Evolutionary conservation across 1,284 basidiomycete genomes (phyloP).

Genomic region (Irpex rosettiformis): DNA sequence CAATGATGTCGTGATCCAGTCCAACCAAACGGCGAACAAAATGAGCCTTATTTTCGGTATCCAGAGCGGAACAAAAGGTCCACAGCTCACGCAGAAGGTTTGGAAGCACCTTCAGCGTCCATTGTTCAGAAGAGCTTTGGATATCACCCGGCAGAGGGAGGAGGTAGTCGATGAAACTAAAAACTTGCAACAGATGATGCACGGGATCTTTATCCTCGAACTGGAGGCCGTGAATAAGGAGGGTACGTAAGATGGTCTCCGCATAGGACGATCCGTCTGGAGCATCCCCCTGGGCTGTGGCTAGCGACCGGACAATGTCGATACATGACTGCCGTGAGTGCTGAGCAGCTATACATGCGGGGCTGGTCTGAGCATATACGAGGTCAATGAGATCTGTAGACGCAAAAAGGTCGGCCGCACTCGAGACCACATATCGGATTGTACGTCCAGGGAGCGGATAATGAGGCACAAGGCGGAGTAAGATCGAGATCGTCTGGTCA

Average conservation of each 20-base stretch:
- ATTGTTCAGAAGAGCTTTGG: slow-evolving; percentile 33
- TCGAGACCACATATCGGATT: slow-evolving; percentile 38
- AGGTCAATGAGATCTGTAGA: slow-evolving; percentile 48
- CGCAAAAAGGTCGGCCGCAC: slow-evolving; percentile 52
- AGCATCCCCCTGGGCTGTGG: slow-evolving; percentile 29
- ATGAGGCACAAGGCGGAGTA: slow-evolving; percentile 40
- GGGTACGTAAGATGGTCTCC: slow-evolving; percentile 45
- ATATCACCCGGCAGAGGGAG: slow-evolving; percentile 40
- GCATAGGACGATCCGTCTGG: slow-evolving; percentile 39
- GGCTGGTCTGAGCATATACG: slow-evolving; percentile 37
- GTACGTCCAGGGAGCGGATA: slow-evolving; percentile 49
- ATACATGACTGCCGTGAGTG: slow-evolving; percentile 46
- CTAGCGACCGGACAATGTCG: slow-evolving; percentile 42
- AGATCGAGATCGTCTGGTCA: slow-evolving; percentile 49
- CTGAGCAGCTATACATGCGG: slow-evolving; percentile 40
- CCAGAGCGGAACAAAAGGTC: slow-evolving; percentile 52
- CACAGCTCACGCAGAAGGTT: slow-evolving; percentile 49
- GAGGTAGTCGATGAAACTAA: slow-evolving; percentile 52
- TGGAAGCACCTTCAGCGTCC: slow-evolving; percentile 56
- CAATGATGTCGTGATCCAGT: slow-evolving; percentile 55
- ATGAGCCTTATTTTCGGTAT: slow-evolving; percentile 49
- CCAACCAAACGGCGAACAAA: slow-evolving; percentile 53
- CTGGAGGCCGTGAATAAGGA: slow-evolving; percentile 46
- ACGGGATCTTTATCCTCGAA: slow-evolving; percentile 47
- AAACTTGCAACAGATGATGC: slow-evolving; percentile 51